Base-by-base conservation (phyloP, 2,329 filamentous ascomycete species). In the Pseudofabraea citricarpa region DNA sequence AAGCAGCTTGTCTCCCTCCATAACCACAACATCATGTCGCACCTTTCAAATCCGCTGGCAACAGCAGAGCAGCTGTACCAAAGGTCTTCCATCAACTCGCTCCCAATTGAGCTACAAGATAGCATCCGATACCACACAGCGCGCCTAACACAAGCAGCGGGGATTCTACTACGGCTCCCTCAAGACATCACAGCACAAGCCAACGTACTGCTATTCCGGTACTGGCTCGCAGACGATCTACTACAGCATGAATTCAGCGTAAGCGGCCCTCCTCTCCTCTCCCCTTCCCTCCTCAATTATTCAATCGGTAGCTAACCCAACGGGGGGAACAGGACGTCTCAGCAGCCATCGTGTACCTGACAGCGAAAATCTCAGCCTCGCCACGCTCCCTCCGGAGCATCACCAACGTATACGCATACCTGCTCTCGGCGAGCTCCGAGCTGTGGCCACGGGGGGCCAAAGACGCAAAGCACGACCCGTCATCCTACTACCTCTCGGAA, bases 101-200 rank as follows among this genome's bases (percentile, higher is more conserved):
- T 90, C 2, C 83, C 87, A 1, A 65, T 68, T 23, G 81, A 88
- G 51, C 70, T 91, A 12, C 85, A 87, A 62, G 81, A 86, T 58
- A 76, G 78, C 49, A 72, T 90, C 50, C 83, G 85, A 55, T 85
- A 83, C 62, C 75, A 83, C 42, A 83, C 84, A 26, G 81, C 86
- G 60, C 77, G 78, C 54, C 75, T 91, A 33, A 87, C 85, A 3
- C 87, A 93, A 64, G 81, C 84, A 18, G 85, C 87, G 9, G 87
- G 87, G 22, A 75, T 94, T 40, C 77, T 97, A 15, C 75, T 98
- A 3, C 80, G 87, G 37, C 73, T 97, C 29, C 87, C 89, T 6
- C 90, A 95, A 61, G 87, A 90, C 54, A 80, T 88, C 29, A 87
- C 93, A 29, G 87, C 90, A 4, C 87, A 90, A 58, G 88, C 90